Evolutionary conservation across 2,329 filamentous ascomycete species (phyloP).

Genomic region (Cryphonectria naterciae): DNA sequence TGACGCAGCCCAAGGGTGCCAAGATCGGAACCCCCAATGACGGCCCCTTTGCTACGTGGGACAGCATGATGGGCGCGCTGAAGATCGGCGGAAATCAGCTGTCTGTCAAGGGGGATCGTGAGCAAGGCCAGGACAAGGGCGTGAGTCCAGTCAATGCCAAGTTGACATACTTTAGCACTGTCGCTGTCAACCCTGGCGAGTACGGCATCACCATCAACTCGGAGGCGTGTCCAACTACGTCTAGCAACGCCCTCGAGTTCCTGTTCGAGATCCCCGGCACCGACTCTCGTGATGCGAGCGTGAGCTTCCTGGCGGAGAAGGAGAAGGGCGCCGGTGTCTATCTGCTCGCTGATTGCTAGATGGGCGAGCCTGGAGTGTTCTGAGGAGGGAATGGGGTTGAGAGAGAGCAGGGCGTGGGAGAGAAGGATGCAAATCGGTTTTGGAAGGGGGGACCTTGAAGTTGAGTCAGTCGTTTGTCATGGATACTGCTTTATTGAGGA

Average conservation of each 20-base stretch:
- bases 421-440: not conserved
- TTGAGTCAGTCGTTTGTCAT: not conserved
- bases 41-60: conserved; percentile 29
- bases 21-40: conserved; percentile 12
- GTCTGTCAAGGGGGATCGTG: not conserved
- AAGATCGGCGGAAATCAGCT: conserved; percentile 7
- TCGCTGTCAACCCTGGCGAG: conserved; percentile 26
- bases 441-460: not conserved
- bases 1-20: conserved; percentile 5
- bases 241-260: conserved; percentile 17
- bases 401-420: not conserved
- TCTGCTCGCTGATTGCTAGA: conserved; percentile 26
- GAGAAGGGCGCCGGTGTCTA: conserved; percentile 26
- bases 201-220: conserved; percentile 29
- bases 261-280: conserved; percentile 28
- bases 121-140: conserved; percentile 14
- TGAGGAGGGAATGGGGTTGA: not conserved
- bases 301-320: conserved; percentile 21
- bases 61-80: conserved; percentile 25
- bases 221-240: conserved; percentile 20
- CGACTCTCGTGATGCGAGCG: conserved; percentile 27
- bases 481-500: not conserved
- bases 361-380: not conserved
- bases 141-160: not conserved
- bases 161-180: conserved; percentile 27